Percentiles rank a stretch among this genome's conserved stretches.
These are phyloP conservation scores for Penicillium coprophilum DNA, from an alignment of 495 filamentous ascomycete genomes.

Conservation along the genomic window DNA sequence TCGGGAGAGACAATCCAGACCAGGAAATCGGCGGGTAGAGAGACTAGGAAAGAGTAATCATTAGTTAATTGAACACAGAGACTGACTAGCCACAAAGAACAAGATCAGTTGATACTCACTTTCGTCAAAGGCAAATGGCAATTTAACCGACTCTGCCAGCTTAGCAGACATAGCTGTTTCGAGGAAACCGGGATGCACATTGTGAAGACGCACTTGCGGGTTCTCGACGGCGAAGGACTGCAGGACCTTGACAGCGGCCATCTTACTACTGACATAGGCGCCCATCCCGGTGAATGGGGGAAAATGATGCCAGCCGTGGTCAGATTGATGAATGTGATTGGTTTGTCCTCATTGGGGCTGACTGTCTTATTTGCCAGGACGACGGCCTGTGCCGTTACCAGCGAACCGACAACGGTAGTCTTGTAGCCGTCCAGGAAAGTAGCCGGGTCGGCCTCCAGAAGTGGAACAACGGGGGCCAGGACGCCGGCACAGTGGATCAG, in stretches of 20 bases:
- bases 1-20: slow-evolving; percentile 43
- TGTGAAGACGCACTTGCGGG: slow-evolving; percentile 35
- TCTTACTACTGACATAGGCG: slow-evolving; percentile 41
- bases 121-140: slow-evolving; percentile 20
- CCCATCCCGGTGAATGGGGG: slow-evolving; percentile 27
- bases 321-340: slow-evolving; percentile 30
- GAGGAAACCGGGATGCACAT: slow-evolving; percentile 41
- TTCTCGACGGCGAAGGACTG: slow-evolving; percentile 44
- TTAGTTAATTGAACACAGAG: slow-evolving; percentile 1
- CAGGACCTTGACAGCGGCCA: slow-evolving; percentile 39
- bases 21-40: slow-evolving; percentile 29
- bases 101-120: slow-evolving; percentile 16
- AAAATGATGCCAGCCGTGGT: slow-evolving; percentile 31
- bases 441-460: slow-evolving; percentile 23
- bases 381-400: slow-evolving; percentile 33
- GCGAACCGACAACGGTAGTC: slow-evolving; percentile 35
- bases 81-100: slow-evolving; percentile 1
- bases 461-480: slow-evolving; percentile 15
- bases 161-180: slow-evolving; percentile 32
- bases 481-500: slow-evolving; percentile 38
- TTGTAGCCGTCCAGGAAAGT: slow-evolving; percentile 33
- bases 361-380: slow-evolving; percentile 18
- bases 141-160: slow-evolving; percentile 14
- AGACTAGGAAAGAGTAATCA: slow-evolving; percentile 13
- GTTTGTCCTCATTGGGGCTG: slow-evolving; percentile 17